Base-by-base conservation (phyloP, 148 eudicot species). In the Arctostaphylos glauca region DNA sequence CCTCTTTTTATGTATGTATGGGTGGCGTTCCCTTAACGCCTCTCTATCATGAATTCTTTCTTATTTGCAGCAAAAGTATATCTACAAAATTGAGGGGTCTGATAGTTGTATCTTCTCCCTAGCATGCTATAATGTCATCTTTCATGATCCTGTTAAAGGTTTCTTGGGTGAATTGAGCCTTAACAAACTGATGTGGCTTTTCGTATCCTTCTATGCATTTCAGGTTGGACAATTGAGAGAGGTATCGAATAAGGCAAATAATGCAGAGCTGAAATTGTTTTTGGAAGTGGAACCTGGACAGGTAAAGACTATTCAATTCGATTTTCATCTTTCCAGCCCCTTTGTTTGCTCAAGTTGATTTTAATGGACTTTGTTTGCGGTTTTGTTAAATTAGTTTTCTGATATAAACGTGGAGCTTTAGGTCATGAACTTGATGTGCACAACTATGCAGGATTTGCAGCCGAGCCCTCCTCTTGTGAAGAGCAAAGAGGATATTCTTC, bases 201-300 rank as follows among this genome's bases (percentile, higher is more conserved):
- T 41, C 19, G 54, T 18, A 38, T 10, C 59, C 64, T 52, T 81
- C 15, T 70, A 53, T 41, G 74, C 77, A 50, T 31, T 86, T 82
- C 86, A 94, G 99, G 99, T 96, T 71, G 97, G 94, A 25, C 93
- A 93, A 76, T 77, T 96, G 89, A 92, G 98, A 70, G 98, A 96
- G 80, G 91, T 84, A 60, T 92, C 96, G 14, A 96, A 87, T 81
- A 93, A 91, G 88, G 81, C 85, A 67, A 89, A 88, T 64, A 93
- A 87, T 92, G 96, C 97, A 67, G 99, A 96, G 80, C 83, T 96
- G 60, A 96, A 90, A 88, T 85, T 96, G 89, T 93, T 96, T 80
- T 86, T 96, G 84, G 99, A 96, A 86, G 90, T 94, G 70, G 97
- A 93, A 84, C 80, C 80, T 74, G 98, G 94, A 50, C 90, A 38